Percentiles rank a stretch among this genome's conserved stretches.
Evolutionary conservation across 768 basidiomycete species (phyloP).

Genomic region (Leccinum pellstonianum): DNA sequence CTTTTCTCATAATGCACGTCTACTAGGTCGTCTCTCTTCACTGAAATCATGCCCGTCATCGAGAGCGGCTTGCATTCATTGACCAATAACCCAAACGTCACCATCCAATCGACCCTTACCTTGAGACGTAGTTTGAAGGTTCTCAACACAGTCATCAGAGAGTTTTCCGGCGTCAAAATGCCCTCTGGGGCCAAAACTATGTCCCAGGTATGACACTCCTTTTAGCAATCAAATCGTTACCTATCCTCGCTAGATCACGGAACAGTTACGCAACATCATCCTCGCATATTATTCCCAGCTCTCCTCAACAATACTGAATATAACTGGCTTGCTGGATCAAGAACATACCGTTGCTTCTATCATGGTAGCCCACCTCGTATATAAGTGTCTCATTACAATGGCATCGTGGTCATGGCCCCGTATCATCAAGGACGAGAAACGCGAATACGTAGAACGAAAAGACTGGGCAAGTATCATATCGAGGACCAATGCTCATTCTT

Average conservation of each 20-base stretch:
- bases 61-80: conserved; percentile 52
- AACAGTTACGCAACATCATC: conserved; percentile 49
- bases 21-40: conserved; percentile 27
- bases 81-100: conserved; percentile 40
- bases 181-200: conserved; percentile 64
- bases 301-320: conserved; percentile 32
- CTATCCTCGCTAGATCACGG: conserved; percentile 20
- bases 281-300: conserved; percentile 60
- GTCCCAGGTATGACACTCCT: conserved; percentile 46
- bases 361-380: conserved; percentile 62
- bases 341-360: conserved; percentile 46
- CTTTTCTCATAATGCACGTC: neutral
- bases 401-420: conserved; percentile 69
- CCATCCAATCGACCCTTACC: conserved; percentile 45
- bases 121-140: conserved; percentile 63
- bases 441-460: conserved; percentile 44
- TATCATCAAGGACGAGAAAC: conserved; percentile 41
- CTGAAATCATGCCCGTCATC: conserved; percentile 52
- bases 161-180: conserved; percentile 70
- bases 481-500: neutral
- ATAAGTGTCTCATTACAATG: conserved; percentile 73
- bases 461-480: conserved; percentile 48
- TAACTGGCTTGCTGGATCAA: conserved; percentile 37
- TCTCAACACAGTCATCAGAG: conserved; percentile 66
- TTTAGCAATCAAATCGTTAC: neutral